Evolutionary conservation across 176 grass and related monocot species (phyloP).

Genomic region (Cenchrus fungigraminus): DNA sequence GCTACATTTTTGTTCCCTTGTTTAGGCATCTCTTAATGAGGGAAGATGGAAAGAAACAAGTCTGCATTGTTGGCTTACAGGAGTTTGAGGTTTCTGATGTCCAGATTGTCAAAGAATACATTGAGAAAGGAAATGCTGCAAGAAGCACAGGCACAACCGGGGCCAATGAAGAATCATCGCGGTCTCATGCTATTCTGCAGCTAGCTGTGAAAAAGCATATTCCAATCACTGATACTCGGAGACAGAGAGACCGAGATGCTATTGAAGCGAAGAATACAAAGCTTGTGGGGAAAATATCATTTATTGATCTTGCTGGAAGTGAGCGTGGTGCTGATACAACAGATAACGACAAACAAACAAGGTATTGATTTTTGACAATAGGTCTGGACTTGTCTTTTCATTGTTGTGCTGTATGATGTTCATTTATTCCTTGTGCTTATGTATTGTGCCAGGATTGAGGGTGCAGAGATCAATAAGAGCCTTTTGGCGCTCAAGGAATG

Average conservation of each 20-base stretch:
- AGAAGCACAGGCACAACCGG: slow-evolving; percentile 96
- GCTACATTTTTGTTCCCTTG: background rate
- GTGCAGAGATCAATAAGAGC: slow-evolving; percentile 95
- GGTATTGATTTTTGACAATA: slow-evolving; percentile 43
- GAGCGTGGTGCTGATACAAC: slow-evolving; percentile 73
- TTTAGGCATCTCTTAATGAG: slow-evolving; percentile 93
- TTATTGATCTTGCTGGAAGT: slow-evolving; percentile 89
- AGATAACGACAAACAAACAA: slow-evolving; percentile 71
- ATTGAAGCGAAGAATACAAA: slow-evolving; percentile 85
- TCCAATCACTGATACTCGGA: slow-evolving; percentile 64
- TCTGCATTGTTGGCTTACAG: slow-evolving; percentile 97
- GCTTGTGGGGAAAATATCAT: slow-evolving; percentile 78
- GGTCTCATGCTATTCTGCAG: slow-evolving; percentile 97
- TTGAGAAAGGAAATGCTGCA: slow-evolving; percentile 96
- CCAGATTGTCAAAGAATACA: slow-evolving; percentile 96
- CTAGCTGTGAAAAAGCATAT: slow-evolving; percentile 89
- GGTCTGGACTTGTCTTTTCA: background rate
- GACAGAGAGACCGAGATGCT: slow-evolving; percentile 78
- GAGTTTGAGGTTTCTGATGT: slow-evolving; percentile 99
- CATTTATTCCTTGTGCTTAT: slow-evolving; percentile 5
- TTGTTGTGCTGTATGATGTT: background rate
- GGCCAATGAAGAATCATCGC: slow-evolving; percentile 97
- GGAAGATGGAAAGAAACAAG: slow-evolving; percentile 97
- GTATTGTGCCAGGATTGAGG: slow-evolving; percentile 76
- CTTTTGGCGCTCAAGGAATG: slow-evolving; percentile 88